Evolutionary conservation across 768 basidiomycete species (phyloP), one percentile per base, ranked within the genome.

Genomic region (Leccinum disarticulatum): DNA sequence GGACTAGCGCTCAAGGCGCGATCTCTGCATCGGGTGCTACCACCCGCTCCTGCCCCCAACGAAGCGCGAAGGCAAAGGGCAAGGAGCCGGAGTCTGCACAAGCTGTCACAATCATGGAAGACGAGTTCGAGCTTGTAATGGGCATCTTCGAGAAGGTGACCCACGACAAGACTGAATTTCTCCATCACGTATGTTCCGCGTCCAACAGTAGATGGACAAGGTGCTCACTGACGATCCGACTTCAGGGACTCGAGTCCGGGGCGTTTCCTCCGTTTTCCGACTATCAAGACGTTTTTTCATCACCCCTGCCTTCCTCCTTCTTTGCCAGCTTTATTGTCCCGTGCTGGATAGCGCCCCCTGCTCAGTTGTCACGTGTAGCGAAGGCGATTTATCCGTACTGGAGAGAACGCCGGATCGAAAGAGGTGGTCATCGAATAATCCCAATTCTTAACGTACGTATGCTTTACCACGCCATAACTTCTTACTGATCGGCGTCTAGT

Each of bases 81-180:
- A 94, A 92, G 72, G 91, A 91, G 57, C 87, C 88, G 1, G 92
- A 95, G 55, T 74, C 82, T 2, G 73, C 76, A 2, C 84, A 83
- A 58, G 82, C 86, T 9, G 66, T 87, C n/a, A 74, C 80, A 56
- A 88, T 98, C 59, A 80, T 85, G 3, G 95, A 97, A 69, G 93
- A 97, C 66, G 89, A 94, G 66, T 96, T 98, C 62, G 97, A 99
- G 73, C 81, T 95, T 62, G 86, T 96, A 58, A 96, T 98, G 94
- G 93, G 93, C 22, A 72, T 98, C 52, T 88, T 96, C 67, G 97
- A 99, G 79, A 90, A 89, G 69, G 81, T 88, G 48, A 93, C 95
- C 33, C 91, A 95, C 64, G 91, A 94, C 68, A 90, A 88, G 70
- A 88, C 90, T 0, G 93, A 94, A 62, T 93, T 87, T 73, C 80